phyloP scores from a whole-genome alignment of 2,329 filamentous ascomycete species.

The Paraphaeosphaeria minitans region DNA sequence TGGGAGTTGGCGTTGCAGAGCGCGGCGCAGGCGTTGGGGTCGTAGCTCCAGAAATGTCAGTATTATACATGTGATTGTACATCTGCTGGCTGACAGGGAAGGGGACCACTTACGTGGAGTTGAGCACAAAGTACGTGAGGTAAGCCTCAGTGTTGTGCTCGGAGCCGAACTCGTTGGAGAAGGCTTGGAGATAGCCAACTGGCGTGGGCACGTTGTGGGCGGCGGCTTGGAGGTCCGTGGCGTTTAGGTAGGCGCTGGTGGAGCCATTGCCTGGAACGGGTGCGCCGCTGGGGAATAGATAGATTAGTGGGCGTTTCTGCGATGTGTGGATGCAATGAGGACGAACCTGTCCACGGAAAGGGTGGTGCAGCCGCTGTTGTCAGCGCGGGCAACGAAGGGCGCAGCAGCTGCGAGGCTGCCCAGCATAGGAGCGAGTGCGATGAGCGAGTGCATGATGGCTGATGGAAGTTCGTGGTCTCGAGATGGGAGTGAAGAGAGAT shows the following conservation, averaged over 20 bases:
- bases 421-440: background rate
- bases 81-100: background rate
- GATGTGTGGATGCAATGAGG: background rate
- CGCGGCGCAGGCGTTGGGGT: conserved; percentile 20
- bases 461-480: no score
- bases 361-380: background rate
- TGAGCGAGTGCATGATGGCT: background rate
- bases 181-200: background rate
- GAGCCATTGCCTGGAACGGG: background rate
- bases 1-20: conserved; percentile 5
- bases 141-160: background rate
- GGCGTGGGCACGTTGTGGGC: background rate
- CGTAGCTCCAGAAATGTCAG: background rate
- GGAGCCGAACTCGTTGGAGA: background rate
- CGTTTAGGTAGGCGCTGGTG: background rate
- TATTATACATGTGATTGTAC: background rate
- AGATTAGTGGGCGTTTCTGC: background rate
- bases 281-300: background rate
- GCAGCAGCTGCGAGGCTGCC: background rate
- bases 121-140: background rate
- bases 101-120: background rate
- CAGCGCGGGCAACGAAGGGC: background rate
- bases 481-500: no score
- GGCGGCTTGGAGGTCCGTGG: background rate
- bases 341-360: background rate